Percentiles rank a stretch among this genome's conserved stretches.
These are phyloP conservation scores for Infundibulicybe gibba DNA, from an alignment of 768 basidiomycete species.

Conservation along the genomic window DNA sequence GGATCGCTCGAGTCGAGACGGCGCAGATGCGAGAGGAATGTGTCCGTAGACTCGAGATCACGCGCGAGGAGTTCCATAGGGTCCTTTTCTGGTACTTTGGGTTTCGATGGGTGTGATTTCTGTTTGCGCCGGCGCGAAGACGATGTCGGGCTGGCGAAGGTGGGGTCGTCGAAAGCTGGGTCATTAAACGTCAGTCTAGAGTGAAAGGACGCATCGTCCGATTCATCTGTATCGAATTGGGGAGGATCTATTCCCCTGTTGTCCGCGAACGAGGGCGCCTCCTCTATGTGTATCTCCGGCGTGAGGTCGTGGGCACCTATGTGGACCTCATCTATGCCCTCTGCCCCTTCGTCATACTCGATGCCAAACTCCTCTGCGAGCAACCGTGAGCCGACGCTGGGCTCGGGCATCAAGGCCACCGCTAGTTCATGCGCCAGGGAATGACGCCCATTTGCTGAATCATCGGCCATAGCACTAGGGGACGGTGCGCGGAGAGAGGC, in stretches of 20 bases:
- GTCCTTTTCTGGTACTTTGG: constrained; percentile 43
- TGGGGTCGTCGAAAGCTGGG: constrained; percentile 35
- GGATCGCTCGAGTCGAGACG: constrained; percentile 57
- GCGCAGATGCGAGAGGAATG: constrained; percentile 71
- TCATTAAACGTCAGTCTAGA: constrained; percentile 4
- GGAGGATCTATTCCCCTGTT: too few species aligned
- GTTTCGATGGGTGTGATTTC: constrained; percentile 15
- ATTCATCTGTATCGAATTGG: constrained; percentile 15
- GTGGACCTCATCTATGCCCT: constrained; percentile 62
- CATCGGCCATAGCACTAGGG: constrained; percentile 32
- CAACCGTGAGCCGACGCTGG: constrained; percentile 69
- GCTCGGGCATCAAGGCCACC: constrained; percentile 84
- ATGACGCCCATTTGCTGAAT: constrained; percentile 45
- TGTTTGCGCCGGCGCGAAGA: constrained; percentile 10
- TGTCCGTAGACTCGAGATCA: constrained; percentile 74
- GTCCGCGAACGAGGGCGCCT: constrained; percentile 38
- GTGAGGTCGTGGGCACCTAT: constrained; percentile 20
- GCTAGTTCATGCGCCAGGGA: constrained; percentile 88
- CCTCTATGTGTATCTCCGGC: constrained; percentile 25
- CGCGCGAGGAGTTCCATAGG: constrained; percentile 71
- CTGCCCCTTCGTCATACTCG: constrained; percentile 84
- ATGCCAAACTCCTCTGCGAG: constrained; percentile 88
- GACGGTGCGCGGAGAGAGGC: constrained; percentile 41
- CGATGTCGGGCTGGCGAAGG: constrained; percentile 34
- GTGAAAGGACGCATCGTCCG: constrained; percentile 20